These are phyloP conservation scores for Pythium volutum DNA, from an alignment of 352 stramenopile species.

Conservation along the genomic window DNA sequence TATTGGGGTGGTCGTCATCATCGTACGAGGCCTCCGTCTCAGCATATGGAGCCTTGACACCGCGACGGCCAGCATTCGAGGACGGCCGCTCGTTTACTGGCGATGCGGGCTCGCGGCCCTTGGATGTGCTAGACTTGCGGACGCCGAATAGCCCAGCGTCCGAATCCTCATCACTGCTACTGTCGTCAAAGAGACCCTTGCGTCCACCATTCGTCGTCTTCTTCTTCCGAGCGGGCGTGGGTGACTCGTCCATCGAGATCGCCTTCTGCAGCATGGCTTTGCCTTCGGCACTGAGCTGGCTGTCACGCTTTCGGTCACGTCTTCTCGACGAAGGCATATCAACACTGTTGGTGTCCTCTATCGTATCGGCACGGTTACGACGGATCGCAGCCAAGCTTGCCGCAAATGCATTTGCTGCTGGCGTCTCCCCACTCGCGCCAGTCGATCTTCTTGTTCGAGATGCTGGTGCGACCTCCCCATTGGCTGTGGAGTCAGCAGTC, in stretches of 20 bases:
- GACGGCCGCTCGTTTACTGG: neutral
- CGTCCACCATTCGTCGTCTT: slow-evolving; percentile 31
- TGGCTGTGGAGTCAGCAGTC: slow-evolving; percentile 17
- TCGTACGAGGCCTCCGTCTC: slow-evolving; percentile 14
- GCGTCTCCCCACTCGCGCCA: slow-evolving; percentile 2
- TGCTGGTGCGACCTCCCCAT: slow-evolving; percentile 7
- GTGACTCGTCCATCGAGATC: slow-evolving; percentile 32
- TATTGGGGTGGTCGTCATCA: slow-evolving; percentile 1
- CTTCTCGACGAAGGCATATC: slow-evolving; percentile 16
- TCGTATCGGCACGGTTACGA: slow-evolving; percentile 57
- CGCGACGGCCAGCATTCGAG: neutral
- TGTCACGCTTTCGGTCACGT: slow-evolving; percentile 61
- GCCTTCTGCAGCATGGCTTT: slow-evolving; percentile 75
- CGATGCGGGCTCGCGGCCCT: neutral
- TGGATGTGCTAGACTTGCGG: slow-evolving; percentile 11
- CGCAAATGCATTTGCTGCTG: slow-evolving; percentile 67
- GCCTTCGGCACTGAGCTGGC: slow-evolving; percentile 69
- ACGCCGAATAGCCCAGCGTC: slow-evolving; percentile 51
- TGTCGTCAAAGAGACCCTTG: slow-evolving; percentile 81
- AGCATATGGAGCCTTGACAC: neutral
- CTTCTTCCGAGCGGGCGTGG: slow-evolving; percentile 24
- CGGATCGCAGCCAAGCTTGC: slow-evolving; percentile 72
- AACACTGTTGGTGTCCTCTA: slow-evolving; percentile 39
- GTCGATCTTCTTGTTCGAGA: slow-evolving; percentile 4
- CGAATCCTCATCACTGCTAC: slow-evolving; percentile 48